These are phyloP conservation scores for Coniochaeta hoffmannii DNA, from an alignment of 2,329 filamentous ascomycete genomes.

Conservation along the genomic window DNA sequence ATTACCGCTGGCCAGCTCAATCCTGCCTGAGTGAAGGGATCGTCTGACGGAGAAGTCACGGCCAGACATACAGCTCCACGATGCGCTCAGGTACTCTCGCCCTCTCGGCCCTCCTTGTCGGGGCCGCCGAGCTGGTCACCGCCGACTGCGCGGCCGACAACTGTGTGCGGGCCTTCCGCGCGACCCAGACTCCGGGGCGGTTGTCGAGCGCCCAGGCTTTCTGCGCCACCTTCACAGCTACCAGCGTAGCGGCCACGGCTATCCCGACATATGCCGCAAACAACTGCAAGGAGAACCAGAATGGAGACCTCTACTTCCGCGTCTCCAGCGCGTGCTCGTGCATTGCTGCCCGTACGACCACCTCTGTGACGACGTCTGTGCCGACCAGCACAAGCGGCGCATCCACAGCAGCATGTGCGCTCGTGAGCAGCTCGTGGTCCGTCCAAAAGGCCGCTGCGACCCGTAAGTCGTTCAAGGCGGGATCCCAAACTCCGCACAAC, in stretches of 20 bases:
- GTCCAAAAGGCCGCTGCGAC: slow-evolving; percentile 4
- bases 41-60: neutral
- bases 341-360: no score
- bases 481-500: neutral
- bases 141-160: slow-evolving; percentile 25
- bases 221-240: slow-evolving; percentile 20
- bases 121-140: slow-evolving; percentile 3
- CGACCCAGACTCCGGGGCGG: slow-evolving; percentile 23
- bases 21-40: neutral
- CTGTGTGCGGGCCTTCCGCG: slow-evolving; percentile 28
- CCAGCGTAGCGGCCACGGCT: slow-evolving; percentile 9
- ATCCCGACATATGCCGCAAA: slow-evolving; percentile 14
- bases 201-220: slow-evolving; percentile 24
- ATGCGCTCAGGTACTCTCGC: slow-evolving; percentile 7
- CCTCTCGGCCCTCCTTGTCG: slow-evolving; percentile 5
- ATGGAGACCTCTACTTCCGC: slow-evolving; percentile 10
- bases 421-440: slow-evolving; percentile 12
- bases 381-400: slow-evolving; percentile 8
- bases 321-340: slow-evolving; percentile 17
- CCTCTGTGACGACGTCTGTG: neutral
- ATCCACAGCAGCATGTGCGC: slow-evolving; percentile 10
- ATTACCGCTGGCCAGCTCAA: neutral
- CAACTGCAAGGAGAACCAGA: slow-evolving; percentile 13
- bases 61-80: neutral
- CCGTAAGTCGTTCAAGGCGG: neutral